Conservation (phyloP, 1,284 basidiomycete genomes). For the Crucibulum parvulum region DNA sequence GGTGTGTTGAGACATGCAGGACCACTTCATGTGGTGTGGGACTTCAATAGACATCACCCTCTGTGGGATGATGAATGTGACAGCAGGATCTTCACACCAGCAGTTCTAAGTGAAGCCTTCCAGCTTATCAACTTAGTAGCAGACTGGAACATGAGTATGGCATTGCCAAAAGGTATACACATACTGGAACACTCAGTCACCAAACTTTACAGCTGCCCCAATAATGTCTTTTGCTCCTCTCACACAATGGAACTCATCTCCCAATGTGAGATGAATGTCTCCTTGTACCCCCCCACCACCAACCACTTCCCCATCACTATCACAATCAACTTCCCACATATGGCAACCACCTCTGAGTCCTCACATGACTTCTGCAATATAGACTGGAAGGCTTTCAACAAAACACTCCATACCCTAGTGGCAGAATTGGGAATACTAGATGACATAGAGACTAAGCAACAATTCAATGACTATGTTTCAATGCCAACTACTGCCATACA, state of each 20-base stretch:
- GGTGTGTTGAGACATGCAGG: not conserved
- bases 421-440: too few species aligned
- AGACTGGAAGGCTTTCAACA: too few species aligned
- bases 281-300: not conserved
- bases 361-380: too few species aligned
- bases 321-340: too few species aligned
- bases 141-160: constrained; percentile 26
- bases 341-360: too few species aligned
- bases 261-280: constrained; percentile 19
- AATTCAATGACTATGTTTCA: too few species aligned
- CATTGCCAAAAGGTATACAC: constrained; percentile 26
- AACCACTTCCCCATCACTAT: not conserved
- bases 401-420: too few species aligned
- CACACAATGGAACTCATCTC: constrained; percentile 9
- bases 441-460: too few species aligned
- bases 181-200: constrained; percentile 25
- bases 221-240: constrained; percentile 34
- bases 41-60: constrained; percentile 56
- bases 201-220: constrained; percentile 28
- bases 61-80: constrained; percentile 44
- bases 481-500: constrained; percentile 21
- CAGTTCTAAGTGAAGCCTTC: constrained; percentile 7
- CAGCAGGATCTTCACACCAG: constrained; percentile 37
- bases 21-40: constrained; percentile 36
- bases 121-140: constrained; percentile 19